These are phyloP conservation scores for Melastoma candidum DNA, from an alignment of 441 rosid genomes.

Conservation along the genomic window DNA sequence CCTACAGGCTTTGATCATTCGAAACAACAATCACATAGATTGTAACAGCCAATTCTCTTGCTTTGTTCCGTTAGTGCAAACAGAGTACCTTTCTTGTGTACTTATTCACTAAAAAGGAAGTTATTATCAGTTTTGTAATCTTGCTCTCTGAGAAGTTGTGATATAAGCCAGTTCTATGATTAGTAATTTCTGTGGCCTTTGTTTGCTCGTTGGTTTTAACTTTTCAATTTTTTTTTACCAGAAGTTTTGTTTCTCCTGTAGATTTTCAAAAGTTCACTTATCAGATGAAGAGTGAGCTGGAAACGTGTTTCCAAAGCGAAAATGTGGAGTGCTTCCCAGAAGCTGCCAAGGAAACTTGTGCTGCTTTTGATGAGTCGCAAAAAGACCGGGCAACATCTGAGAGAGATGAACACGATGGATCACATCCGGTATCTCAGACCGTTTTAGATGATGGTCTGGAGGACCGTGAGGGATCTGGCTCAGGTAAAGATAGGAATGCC, in stretches of 20 bases:
- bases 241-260: slow-evolving; percentile 83
- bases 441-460: slow-evolving; percentile 35
- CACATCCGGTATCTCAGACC: slow-evolving; percentile 28
- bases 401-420: slow-evolving; percentile 34
- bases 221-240: slow-evolving; percentile 22
- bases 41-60: no score
- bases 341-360: slow-evolving; percentile 78
- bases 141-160: no score
- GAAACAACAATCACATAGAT: no score
- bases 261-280: slow-evolving; percentile 80
- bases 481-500: slow-evolving; percentile 26
- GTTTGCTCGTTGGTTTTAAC: slow-evolving; percentile 1
- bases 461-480: slow-evolving; percentile 33
- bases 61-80: no score
- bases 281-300: slow-evolving; percentile 69
- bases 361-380: slow-evolving; percentile 61
- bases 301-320: slow-evolving; percentile 61
- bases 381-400: slow-evolving; percentile 34
- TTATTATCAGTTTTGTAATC: no score
- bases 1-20: no score
- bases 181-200: no score
- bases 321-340: slow-evolving; percentile 56
- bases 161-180: no score
- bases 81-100: no score
- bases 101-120: no score